A percentile compares a stretch with the other conserved stretches of the same genome.
phyloP scores from a whole-genome alignment of 1,139 yeast genomes.

The Blastobotrys aristatus region DNA sequence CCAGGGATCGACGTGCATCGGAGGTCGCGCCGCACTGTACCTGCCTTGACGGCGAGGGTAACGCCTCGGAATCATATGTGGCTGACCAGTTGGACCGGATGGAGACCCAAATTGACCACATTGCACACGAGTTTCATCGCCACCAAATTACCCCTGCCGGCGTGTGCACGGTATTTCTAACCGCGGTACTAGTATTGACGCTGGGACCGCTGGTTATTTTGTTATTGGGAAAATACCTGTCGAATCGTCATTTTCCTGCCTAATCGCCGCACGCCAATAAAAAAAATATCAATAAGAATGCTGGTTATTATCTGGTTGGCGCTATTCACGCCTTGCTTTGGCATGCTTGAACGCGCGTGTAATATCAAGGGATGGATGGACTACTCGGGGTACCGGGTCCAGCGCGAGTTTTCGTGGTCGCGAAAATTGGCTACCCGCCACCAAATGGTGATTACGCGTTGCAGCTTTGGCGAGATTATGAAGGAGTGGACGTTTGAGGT shows the following conservation, averaged over 20 bases:
- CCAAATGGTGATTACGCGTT: constrained; percentile 9
- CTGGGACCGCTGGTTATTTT: constrained; percentile 6
- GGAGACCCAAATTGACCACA: constrained; percentile 8
- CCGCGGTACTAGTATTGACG: neutral
- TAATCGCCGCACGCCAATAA: no score
- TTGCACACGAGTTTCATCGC: constrained; percentile 1
- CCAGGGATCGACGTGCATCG: neutral
- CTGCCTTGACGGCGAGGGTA: neutral
- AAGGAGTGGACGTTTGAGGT: neutral
- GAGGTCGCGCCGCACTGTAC: constrained; percentile 8
- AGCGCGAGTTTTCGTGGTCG: constrained; percentile 6
- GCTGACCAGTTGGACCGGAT: constrained; percentile 4
- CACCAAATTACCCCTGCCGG: neutral
- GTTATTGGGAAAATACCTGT: neutral
- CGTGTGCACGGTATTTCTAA: constrained; percentile 1
- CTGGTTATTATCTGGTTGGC: neutral
- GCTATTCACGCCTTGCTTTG: no score
- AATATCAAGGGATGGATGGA: neutral
- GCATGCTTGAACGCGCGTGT: no score
- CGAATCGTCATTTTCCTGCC: no score
- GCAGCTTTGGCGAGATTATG: constrained; percentile 8
- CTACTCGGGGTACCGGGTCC: constrained; percentile 8
- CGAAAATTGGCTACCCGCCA: neutral
- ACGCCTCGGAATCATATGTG: neutral
- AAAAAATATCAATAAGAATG: neutral